Evolutionary conservation across 441 rosid genomes (phyloP), one percentile per base, ranked within the genome.

Genomic region (Populus tomentosa): DNA sequence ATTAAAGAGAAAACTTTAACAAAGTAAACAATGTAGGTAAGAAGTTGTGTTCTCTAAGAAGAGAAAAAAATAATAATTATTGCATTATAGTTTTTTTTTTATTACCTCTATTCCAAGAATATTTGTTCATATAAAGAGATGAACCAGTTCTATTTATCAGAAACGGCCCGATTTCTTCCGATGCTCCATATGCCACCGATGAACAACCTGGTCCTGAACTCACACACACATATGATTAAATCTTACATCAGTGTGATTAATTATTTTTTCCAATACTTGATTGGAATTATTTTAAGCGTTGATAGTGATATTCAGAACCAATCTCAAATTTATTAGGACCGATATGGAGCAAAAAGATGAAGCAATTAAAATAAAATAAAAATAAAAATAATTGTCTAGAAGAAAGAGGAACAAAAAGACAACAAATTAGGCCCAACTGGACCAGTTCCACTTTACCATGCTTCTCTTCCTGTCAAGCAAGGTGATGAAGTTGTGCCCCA

Each of bases 141-240:
- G 91, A 88, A 62, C 88, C 89, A 3, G 89, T 88, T 85, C 72
- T 82, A 68, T 90, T 85, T 62, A 93, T 85, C 79, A 91, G 82
- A 83, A 91, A 93, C 1, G 98, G 98, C 26, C 98, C 98, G 67
- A 93, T 87, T 80, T 93, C 98, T 81, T 91, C 98, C 0, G 94
- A 90, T 61, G 98, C 98, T 75, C 98, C 98, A 77, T 88, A 93
- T 59, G 93, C 98, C 40, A 93, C 84, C 0, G 98, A 93, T 50
- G 98, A 93, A 78, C 98, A 93, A 26, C 98, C 98, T 42, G 94
- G 97, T 23, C 97, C 97, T 92, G 90, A 82, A 74, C n/a, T 26
- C 30, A 28, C 32, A 30, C 32, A 30, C 32, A 30, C 10, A 26
- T 10, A 10, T 20, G 24, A 21, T 62, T 23, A n/a, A 42, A 28